These are phyloP conservation scores for Phaffomyces thermotolerans DNA, from an alignment of 805 yeast species.

Conservation along the genomic window DNA sequence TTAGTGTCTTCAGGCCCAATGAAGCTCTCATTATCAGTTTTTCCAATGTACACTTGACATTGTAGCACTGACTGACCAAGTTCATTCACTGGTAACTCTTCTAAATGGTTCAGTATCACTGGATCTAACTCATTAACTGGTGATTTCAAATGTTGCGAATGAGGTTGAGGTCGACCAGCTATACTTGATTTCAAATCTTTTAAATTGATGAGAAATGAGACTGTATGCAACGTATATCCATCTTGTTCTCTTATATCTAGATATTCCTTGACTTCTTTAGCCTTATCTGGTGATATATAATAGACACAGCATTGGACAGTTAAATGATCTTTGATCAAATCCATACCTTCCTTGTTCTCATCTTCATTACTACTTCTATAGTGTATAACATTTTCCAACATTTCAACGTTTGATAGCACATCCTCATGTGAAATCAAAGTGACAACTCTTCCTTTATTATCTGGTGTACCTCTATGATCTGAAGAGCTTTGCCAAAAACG, in stretches of 20 bases:
- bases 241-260: slow-evolving; percentile 82
- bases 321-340: slow-evolving; percentile 26
- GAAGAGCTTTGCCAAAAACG: slow-evolving; percentile 89
- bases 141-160: neutral
- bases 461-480: slow-evolving; percentile 88
- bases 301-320: slow-evolving; percentile 79
- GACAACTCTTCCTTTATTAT: slow-evolving; percentile 82
- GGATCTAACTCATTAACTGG: neutral
- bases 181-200: neutral
- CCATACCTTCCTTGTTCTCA: slow-evolving; percentile 12
- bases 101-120: neutral
- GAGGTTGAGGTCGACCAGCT: no score
- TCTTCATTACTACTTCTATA: no score
- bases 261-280: slow-evolving; percentile 54
- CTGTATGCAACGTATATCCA: slow-evolving; percentile 63
- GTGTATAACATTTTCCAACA: slow-evolving; percentile 34
- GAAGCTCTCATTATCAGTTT: slow-evolving; percentile 72
- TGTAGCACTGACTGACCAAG: slow-evolving; percentile 34
- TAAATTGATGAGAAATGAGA: neutral
- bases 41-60: slow-evolving; percentile 76
- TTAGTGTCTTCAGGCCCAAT: slow-evolving; percentile 69
- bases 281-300: slow-evolving; percentile 61
- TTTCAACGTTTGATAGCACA: slow-evolving; percentile 33
- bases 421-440: slow-evolving; percentile 63
- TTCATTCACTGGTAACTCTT: slow-evolving; percentile 23